Percentiles rank a stretch among this genome's conserved stretches.
Conservation (phyloP, 2,329 filamentous ascomycete genomes). For the Tolypocladium amazonense region DNA sequence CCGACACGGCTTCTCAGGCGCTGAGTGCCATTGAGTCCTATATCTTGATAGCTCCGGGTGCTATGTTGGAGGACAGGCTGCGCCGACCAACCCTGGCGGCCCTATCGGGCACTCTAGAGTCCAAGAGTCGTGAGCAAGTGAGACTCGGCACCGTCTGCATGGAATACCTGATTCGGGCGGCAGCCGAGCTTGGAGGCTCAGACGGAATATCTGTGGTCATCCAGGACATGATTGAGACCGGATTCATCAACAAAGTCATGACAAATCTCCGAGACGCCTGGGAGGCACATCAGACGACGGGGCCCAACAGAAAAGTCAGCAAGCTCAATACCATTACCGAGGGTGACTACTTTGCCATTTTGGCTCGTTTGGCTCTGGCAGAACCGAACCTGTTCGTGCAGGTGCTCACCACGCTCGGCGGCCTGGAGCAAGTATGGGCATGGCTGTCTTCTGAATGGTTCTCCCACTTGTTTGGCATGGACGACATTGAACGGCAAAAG, state of each 20-base stretch:
- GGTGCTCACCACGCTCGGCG: conserved; percentile 36
- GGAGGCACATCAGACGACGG: conserved; percentile 70
- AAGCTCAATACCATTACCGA: conserved; percentile 66
- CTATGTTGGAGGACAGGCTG: conserved; percentile 47
- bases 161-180: conserved; percentile 54
- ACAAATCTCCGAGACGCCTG: conserved; percentile 56
- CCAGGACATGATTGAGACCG: conserved; percentile 52
- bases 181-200: conserved; percentile 49
- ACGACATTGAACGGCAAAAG: conserved; percentile 55
- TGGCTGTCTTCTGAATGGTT: conserved; percentile 59
- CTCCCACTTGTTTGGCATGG: conserved; percentile 55
- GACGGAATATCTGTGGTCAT: conserved; percentile 52
- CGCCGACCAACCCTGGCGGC: conserved; percentile 39
- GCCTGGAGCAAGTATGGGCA: conserved; percentile 41
- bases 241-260: conserved; percentile 53
- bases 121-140: conserved; percentile 45
- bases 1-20: conserved; percentile 49
- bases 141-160: conserved; percentile 49
- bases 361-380: conserved; percentile 67
- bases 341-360: conserved; percentile 74
- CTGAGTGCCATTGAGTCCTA: conserved; percentile 61
- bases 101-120: conserved; percentile 38
- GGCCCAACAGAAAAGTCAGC: conserved; percentile 61
- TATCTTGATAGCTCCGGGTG: conserved; percentile 57
- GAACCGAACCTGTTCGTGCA: conserved; percentile 59